These are phyloP conservation scores for Dunaliella primolecta DNA, from an alignment of 139 green algal species.

Conservation along the genomic window DNA sequence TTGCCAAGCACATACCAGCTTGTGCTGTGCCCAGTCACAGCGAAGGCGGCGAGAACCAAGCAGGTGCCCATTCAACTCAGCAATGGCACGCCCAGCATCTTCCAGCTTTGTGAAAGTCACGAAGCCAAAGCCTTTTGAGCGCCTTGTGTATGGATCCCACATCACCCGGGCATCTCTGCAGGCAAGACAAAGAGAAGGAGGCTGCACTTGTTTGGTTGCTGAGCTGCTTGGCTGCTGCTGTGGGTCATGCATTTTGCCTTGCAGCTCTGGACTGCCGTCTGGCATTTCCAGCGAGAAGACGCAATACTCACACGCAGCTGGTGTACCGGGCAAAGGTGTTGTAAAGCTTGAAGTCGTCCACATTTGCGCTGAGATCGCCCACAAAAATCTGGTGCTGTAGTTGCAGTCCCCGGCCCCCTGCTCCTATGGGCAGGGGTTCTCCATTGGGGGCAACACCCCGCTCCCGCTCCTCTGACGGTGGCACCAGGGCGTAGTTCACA, in stretches of 20 bases:
- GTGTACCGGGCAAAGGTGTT: slow-evolving; percentile 22
- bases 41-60: slow-evolving; percentile 56
- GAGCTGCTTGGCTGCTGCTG: slow-evolving; percentile 14
- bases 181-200: background rate
- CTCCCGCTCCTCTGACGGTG: slow-evolving; percentile 54
- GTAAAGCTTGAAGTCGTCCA: slow-evolving; percentile 44
- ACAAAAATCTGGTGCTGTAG: slow-evolving; percentile 72
- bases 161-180: slow-evolving; percentile 72
- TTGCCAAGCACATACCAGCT: slow-evolving; percentile 32
- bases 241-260: too few relatives aligned
- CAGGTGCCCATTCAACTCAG: slow-evolving; percentile 58
- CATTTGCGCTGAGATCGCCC: slow-evolving; percentile 60
- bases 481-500: slow-evolving; percentile 76
- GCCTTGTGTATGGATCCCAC: slow-evolving; percentile 71
- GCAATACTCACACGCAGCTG: slow-evolving; percentile 35
- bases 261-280: too few relatives aligned
- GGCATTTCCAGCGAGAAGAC: too few relatives aligned
- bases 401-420: background rate
- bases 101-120: slow-evolving; percentile 64
- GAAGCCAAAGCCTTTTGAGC: slow-evolving; percentile 74
- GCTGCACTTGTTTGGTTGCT: too few relatives aligned
- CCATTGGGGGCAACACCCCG: background rate
- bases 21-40: slow-evolving; percentile 77
- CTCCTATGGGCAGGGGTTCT: background rate
- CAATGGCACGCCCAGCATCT: slow-evolving; percentile 59